Evolutionary conservation across 2,329 filamentous ascomycete genomes (phyloP).

Genomic region (Lasiodiplodia theobromae): DNA sequence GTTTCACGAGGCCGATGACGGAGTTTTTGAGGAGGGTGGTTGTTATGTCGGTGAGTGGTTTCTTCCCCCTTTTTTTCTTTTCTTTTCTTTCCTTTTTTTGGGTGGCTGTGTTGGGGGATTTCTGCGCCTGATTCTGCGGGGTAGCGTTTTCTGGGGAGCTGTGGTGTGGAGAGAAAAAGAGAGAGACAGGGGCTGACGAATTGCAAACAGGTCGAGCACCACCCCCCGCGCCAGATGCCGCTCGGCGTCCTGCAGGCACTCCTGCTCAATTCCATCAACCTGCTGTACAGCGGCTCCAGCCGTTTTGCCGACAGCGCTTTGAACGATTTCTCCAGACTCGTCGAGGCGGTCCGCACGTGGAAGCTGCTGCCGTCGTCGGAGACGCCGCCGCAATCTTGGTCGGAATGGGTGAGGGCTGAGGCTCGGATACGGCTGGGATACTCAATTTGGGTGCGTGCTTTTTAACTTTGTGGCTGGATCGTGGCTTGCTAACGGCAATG

Average conservation of each 20-base stretch:
- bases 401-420: slow-evolving; percentile 18
- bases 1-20: slow-evolving; percentile 5
- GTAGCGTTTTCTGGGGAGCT: too few relatives aligned
- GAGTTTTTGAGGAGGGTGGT: slow-evolving; percentile 25
- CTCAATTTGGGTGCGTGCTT: slow-evolving; percentile 2
- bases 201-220: slow-evolving; percentile 9
- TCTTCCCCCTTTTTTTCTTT: too few relatives aligned
- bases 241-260: slow-evolving; percentile 14
- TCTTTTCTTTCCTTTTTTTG: too few relatives aligned
- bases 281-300: slow-evolving; percentile 23
- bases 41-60: slow-evolving; percentile 11
- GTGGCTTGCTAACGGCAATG: not conserved
- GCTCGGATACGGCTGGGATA: slow-evolving; percentile 8
- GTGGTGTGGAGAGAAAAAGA: too few relatives aligned
- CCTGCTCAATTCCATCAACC: slow-evolving; percentile 7
- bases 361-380: slow-evolving; percentile 5
- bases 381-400: slow-evolving; percentile 22
- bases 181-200: not conserved
- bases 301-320: not conserved
- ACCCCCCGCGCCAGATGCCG: slow-evolving; percentile 19
- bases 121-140: too few relatives aligned
- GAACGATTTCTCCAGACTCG: slow-evolving; percentile 13
- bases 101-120: not conserved
- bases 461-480: not conserved
- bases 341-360: slow-evolving; percentile 17